Conservation (phyloP, 352 stramenopile genomes). For the Blastocystis sp. region DNA sequence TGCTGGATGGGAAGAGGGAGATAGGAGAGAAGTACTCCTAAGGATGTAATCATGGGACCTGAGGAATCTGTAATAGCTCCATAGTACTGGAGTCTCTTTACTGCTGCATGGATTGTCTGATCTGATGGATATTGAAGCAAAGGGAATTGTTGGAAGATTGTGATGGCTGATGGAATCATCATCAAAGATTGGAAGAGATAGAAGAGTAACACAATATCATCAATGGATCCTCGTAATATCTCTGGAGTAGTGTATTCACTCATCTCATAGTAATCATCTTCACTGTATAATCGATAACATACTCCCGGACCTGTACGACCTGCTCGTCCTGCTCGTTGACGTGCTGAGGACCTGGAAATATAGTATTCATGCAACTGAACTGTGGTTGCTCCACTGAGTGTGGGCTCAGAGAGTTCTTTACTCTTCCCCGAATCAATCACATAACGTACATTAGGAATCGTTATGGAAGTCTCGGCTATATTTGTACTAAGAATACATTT, state of each 20-base stretch:
- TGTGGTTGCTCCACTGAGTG: not conserved
- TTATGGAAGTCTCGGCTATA: conserved; percentile 95
- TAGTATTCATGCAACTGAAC: conserved; percentile 76
- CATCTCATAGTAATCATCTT: conserved; percentile 65
- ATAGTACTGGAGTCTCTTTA: not conserved
- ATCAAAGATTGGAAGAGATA: not conserved
- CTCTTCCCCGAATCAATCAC: conserved; percentile 92
- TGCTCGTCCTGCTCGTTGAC: conserved; percentile 80
- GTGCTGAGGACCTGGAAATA: conserved; percentile 79
- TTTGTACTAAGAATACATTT: conserved; percentile 81
- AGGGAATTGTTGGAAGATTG: not conserved
- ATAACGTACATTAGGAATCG: conserved; percentile 92
- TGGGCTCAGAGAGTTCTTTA: conserved; percentile 44
- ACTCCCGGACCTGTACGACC: conserved; percentile 81
- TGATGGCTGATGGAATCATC: not conserved
- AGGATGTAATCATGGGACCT: not conserved
- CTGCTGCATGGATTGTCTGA: not conserved
- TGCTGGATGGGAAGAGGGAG: conserved; percentile 22
- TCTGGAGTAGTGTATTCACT: conserved; percentile 36
- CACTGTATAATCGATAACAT: conserved; percentile 77
- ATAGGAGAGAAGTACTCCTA: not conserved
- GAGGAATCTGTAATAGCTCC: not conserved
- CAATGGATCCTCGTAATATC: conserved; percentile 34
- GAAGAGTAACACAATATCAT: conserved; percentile 26
- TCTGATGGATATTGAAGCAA: conserved; percentile 13